phyloP scores from a whole-genome alignment of 441 rosid species.

The Jatropha multifida region DNA sequence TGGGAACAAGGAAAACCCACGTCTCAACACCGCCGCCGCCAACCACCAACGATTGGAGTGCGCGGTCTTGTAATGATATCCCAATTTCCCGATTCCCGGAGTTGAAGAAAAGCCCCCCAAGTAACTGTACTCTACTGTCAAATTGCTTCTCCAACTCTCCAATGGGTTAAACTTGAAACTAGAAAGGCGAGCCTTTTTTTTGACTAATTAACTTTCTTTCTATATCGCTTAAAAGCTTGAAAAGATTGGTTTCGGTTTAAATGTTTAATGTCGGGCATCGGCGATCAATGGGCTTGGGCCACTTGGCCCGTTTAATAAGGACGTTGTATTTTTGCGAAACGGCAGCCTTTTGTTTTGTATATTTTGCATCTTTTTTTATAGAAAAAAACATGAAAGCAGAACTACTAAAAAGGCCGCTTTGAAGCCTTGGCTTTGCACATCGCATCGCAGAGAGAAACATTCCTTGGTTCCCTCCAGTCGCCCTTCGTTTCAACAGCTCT shows the following conservation, averaged over 20 bases:
- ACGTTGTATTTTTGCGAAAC: no score
- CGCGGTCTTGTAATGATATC: not conserved
- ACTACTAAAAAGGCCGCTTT: no score
- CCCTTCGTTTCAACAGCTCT: not conserved
- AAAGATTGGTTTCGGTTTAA: not conserved
- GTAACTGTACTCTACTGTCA: not conserved
- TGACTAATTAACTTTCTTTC: not conserved
- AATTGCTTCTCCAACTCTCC: not conserved
- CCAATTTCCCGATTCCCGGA: not conserved
- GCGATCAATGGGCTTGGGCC: not conserved
- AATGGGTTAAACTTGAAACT: not conserved
- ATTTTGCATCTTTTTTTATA: no score
- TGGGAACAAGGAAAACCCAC: not conserved
- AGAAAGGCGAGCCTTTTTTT: not conserved
- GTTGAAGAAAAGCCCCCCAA: not conserved
- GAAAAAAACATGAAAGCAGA: no score
- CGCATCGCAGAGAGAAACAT: no score
- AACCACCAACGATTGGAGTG: not conserved
- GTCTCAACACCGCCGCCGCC: not conserved
- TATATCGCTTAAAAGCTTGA: no score
- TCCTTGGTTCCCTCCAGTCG: no score
- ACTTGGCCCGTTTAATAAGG: not conserved
- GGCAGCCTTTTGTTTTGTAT: no score
- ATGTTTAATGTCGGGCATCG: not conserved
- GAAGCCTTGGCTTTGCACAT: no score